Percentiles rank a stretch among this genome's conserved stretches.
Conservation (phyloP, 2,329 filamentous ascomycete species). For the Salinomyces thailandicus region DNA sequence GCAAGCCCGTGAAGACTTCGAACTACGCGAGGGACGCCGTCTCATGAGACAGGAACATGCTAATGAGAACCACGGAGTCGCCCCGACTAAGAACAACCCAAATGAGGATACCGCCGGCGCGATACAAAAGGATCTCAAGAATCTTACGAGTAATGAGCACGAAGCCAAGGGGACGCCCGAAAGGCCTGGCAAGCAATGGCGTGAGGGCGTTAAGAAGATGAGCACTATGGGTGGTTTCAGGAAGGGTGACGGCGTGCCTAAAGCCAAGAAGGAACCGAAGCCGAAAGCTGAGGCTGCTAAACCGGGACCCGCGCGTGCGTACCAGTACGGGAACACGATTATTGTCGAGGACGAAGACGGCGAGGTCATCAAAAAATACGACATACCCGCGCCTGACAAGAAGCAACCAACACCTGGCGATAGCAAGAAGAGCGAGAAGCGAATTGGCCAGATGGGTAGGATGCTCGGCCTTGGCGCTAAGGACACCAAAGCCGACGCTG, state of each 20-base stretch:
- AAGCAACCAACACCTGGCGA: slow-evolving; percentile 25
- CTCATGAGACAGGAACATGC: slow-evolving; percentile 43
- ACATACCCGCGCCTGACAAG: slow-evolving; percentile 48
- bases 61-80: slow-evolving; percentile 31
- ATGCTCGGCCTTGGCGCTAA: slow-evolving; percentile 36
- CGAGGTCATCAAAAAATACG: slow-evolving; percentile 76
- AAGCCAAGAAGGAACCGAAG: slow-evolving; percentile 17
- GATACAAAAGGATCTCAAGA: slow-evolving; percentile 32
- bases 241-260: slow-evolving; percentile 27
- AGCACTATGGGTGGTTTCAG: slow-evolving; percentile 28
- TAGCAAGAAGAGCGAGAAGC: slow-evolving; percentile 30
- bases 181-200: slow-evolving; percentile 31
- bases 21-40: slow-evolving; percentile 41
- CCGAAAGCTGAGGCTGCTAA: slow-evolving; percentile 33
- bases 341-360: slow-evolving; percentile 82
- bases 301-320: slow-evolving; percentile 65
- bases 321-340: slow-evolving; percentile 80
- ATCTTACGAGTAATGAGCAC: slow-evolving; percentile 55
- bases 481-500: slow-evolving; percentile 18
- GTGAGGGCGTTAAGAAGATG: slow-evolving; percentile 33
- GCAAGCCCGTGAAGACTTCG: slow-evolving; percentile 53
- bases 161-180: slow-evolving; percentile 51
- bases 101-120: slow-evolving; percentile 33
- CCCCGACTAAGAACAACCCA: slow-evolving; percentile 38
- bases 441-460: slow-evolving; percentile 42